Conservation (phyloP, 2,329 filamentous ascomycete genomes). For the Aspergillus oerlinghausenensis region DNA sequence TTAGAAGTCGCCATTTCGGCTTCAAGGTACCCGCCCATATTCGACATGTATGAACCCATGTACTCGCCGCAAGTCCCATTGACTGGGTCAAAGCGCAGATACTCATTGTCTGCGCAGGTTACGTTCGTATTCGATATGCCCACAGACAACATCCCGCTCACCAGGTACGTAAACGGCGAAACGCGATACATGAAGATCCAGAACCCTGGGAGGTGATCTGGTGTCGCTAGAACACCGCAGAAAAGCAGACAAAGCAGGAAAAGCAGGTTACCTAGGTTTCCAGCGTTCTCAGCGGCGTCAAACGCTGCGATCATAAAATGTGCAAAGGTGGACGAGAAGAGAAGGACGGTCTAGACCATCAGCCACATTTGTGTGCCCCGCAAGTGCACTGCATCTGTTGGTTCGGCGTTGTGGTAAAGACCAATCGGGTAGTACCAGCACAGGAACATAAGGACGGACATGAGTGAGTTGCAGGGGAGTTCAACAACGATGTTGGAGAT, state of each 20-base stretch:
- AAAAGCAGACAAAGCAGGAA: conserved; percentile 2
- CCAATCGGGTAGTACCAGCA: conserved; percentile 61
- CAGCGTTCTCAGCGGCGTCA: neutral
- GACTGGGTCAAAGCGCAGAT: neutral
- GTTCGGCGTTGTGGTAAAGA: conserved; percentile 28
- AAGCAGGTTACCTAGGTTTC: neutral
- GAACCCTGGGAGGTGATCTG: conserved; percentile 1
- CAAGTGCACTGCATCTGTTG: conserved; percentile 31
- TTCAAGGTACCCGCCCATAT: neutral
- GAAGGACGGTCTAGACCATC: conserved; percentile 58
- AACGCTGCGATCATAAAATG: conserved; percentile 59
- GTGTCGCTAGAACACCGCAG: conserved; percentile 5
- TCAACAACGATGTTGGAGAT: conserved; percentile 65
- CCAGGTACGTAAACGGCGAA: conserved; percentile 17
- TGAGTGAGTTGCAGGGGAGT: conserved; percentile 56
- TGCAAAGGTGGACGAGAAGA: conserved; percentile 65
- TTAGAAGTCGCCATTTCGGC: neutral
- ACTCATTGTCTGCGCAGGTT: neutral
- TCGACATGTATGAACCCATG: neutral
- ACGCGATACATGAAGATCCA: conserved; percentile 4
- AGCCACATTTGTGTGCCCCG: conserved; percentile 60
- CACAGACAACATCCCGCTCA: conserved; percentile 7
- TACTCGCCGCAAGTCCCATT: neutral
- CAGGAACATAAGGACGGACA: conserved; percentile 53
- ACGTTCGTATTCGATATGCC: neutral